Percentiles rank a stretch among this genome's conserved stretches.
Conservation (phyloP, 176 grass and related monocot genomes). For the Zoysia pacifica region DNA sequence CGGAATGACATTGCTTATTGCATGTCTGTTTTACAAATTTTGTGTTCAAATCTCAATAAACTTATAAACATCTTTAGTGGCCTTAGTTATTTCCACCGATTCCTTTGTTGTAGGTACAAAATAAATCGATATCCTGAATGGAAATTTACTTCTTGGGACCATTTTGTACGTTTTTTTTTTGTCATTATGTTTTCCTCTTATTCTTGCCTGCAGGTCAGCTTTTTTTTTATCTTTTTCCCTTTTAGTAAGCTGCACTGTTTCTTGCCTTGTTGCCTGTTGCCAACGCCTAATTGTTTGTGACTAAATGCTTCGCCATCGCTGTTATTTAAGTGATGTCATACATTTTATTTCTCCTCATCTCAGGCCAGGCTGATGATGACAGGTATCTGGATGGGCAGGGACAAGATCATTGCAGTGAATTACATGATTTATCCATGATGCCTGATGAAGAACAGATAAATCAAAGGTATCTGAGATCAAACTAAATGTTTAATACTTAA, state of each 20-base stretch:
- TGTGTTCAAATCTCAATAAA: constrained; percentile 16
- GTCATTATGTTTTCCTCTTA: background rate
- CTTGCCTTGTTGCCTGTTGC: background rate
- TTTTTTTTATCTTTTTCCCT: background rate
- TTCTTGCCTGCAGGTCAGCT: background rate
- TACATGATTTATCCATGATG: constrained; percentile 31
- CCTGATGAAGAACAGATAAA: constrained; percentile 40
- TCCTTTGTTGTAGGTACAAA: constrained; percentile 12
- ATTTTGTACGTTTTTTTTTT: background rate
- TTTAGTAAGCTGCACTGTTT: background rate
- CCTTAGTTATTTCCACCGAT: constrained; percentile 18
- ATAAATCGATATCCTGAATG: constrained; percentile 18
- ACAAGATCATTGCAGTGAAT: constrained; percentile 25
- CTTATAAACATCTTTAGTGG: constrained; percentile 3
- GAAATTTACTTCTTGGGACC: background rate
- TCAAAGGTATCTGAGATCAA: constrained; percentile 43
- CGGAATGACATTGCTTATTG: background rate
- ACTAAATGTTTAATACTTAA: constrained; percentile 14
- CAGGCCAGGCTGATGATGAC: constrained; percentile 36
- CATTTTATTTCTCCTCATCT: constrained; percentile 28
- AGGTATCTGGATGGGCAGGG: constrained; percentile 38
- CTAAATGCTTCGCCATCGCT: background rate
- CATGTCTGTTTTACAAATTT: background rate
- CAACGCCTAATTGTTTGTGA: background rate
- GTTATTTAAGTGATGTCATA: constrained; percentile 14